Base-by-base conservation (phyloP, 179 eudicot species). In the Pouteria campechiana region DNA sequence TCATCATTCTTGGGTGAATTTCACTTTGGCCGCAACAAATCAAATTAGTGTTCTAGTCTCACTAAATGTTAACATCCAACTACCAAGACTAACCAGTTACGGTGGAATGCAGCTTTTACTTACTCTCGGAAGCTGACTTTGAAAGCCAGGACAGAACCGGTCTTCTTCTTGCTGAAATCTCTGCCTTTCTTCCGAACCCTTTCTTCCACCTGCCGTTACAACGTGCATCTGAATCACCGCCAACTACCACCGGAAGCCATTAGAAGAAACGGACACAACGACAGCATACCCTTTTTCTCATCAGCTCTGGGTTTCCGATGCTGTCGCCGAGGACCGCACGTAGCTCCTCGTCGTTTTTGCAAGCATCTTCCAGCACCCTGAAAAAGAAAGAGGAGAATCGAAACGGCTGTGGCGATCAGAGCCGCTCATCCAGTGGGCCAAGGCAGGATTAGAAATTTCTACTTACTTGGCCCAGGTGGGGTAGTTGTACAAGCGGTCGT, bases 121-220 rank as follows among this genome's bases (percentile, higher is more conserved):
- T 84, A 88, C 97, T 89, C 97, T 72, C 97, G 73, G 46, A 89
- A 89, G 79, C 83, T 75, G 66, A 88, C 93, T 78, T 84, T 84
- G 73, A 84, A 88, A 34, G 93, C 80, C 37, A 81, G 64, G 30
- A 88, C 85, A n/a, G 97, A 84, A 17, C 97, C 97, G 0, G 85
- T 67, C 72, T 81, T 88, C 6, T 92, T 67, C 65, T 88, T 88
- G 25, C 40, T 51, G 50, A 88, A 59, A 55, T 77, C 72, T 45
- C 59, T 67, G 16, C 97, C 97, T 65, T 71, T 88, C 70, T 30
- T 68, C 51, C 81, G 70, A 42, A 88, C 88, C 68, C 97, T 89
- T 48, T 89, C 95, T 60, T 78, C 83, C 50, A 84, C 88, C 95
- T 88, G 7, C 21, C 12, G 10, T 8, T 25, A 19, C 19, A 48